A percentile compares a stretch with the other conserved stretches of the same genome.
Evolutionary conservation across 2,329 filamentous ascomycete genomes (phyloP).

Genomic region (Fusarium longipes): DNA sequence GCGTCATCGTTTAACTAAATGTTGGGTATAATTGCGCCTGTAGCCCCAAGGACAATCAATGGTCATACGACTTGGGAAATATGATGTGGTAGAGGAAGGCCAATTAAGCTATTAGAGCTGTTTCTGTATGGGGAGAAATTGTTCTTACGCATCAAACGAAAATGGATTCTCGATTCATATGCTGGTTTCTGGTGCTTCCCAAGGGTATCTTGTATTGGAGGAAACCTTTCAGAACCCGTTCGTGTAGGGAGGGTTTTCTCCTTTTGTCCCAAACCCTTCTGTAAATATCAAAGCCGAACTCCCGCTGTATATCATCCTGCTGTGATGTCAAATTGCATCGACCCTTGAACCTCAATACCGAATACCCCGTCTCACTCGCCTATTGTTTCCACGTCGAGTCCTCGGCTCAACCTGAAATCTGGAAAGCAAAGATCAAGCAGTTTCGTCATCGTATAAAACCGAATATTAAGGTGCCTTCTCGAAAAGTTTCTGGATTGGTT

Average conservation of each 20-base stretch:
- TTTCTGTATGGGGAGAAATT: background rate
- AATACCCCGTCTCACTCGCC: background rate
- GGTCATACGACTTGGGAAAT: background rate
- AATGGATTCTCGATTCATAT: background rate
- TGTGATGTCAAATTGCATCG: background rate
- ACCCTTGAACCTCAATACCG: background rate
- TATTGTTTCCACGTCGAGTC: background rate
- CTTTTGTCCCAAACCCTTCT: background rate
- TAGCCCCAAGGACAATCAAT: background rate
- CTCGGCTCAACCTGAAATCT: background rate
- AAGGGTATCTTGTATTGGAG: background rate
- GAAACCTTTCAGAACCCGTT: background rate
- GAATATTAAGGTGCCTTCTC: constrained; percentile 71
- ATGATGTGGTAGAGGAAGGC: background rate
- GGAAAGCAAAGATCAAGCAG: background rate
- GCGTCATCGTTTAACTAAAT: background rate
- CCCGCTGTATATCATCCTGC: constrained; percentile 6
- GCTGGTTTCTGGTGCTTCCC: background rate
- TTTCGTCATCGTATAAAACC: background rate
- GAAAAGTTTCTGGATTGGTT: constrained; percentile 80
- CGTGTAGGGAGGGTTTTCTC: too few relatives aligned
- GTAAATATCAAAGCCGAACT: constrained; percentile 18
- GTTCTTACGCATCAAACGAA: background rate
- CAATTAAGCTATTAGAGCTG: background rate
- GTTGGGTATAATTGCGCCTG: constrained; percentile 4